Evolutionary conservation across 208 protist species (phyloP).

Genomic region (Herpetomonas tarakana): DNA sequence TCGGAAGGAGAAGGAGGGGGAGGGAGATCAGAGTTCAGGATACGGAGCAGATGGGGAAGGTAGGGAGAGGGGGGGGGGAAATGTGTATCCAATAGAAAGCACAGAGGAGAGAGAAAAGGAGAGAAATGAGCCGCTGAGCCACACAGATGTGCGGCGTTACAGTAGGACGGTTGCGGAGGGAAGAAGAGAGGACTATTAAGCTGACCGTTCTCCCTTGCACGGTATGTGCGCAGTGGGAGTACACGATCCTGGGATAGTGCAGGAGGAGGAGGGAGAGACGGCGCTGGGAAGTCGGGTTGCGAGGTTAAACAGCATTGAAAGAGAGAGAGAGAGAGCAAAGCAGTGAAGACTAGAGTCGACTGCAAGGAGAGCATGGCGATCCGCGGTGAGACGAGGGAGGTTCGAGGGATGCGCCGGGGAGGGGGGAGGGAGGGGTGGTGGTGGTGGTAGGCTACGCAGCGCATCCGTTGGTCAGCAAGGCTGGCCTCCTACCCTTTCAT

Average conservation of each 20-base stretch:
- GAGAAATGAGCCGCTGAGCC: not conserved
- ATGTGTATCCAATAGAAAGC: not conserved
- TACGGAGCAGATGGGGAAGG: not conserved
- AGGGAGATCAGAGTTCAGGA: not conserved
- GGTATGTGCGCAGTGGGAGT: no score
- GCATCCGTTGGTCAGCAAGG: no score
- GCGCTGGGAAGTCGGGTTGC: not conserved
- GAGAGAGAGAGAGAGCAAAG: constrained; percentile 5
- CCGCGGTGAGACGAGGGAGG: not conserved
- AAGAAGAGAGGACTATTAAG: not conserved
- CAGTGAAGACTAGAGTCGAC: not conserved
- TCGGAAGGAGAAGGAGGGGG: not conserved
- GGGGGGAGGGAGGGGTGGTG: not conserved
- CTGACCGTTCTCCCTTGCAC: not conserved
- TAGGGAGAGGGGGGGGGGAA: not conserved
- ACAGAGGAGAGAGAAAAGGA: not conserved
- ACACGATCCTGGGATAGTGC: no score
- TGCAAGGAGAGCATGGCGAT: not conserved
- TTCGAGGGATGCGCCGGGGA: not conserved
- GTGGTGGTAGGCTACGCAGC: not conserved
- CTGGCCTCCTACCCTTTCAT: no score
- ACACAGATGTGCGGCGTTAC: no score
- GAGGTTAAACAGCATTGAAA: not conserved
- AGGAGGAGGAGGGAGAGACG: not conserved
- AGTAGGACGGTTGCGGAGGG: not conserved